Evolutionary conservation across 2,329 filamentous ascomycete genomes (phyloP), one percentile per base, ranked within the genome.

Genomic region (Atkinsonella hypoxylon): DNA sequence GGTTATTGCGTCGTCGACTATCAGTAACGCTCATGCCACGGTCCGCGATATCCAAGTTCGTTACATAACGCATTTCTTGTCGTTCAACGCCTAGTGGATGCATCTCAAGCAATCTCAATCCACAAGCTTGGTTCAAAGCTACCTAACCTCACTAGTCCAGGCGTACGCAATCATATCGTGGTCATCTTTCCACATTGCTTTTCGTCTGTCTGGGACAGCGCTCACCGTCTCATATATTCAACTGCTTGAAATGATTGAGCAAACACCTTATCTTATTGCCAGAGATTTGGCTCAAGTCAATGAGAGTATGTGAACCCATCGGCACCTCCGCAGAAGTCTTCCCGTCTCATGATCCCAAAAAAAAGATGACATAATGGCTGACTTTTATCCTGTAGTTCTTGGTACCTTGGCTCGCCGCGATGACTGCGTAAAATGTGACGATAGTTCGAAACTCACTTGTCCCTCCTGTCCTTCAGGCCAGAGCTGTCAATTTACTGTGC

Each of bases 341-440:
- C 20, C 12, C 0, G 17, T 40, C n/a, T n/a, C 38, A 40, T 11
- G 6, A n/a, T 42, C 9, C 11, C 30, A 41, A 18, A 15, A 32
- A 6, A 4, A n/a, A 12, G n/a, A 17, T 20, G 6, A 10, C 31
- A 4, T 38, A 15, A 8, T 22, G 11, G 34, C 17, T 36, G 17
- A 45, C 43, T 41, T 15, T 41, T 41, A 1, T 17, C 39, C 51
- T 18, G 9, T 41, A 67, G 63, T 60, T 36, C 56, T 66, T 34
- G 39, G 40, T 17, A 58, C 59, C 47, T 63, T 76, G 42, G 56
- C 67, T 15, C 67, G 63, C 38, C 66, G 74, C 59, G 64, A 69
- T 48, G 63, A 64, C 38, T 79, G 76, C 55, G 65, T 76, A 10
- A 57, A 67, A 42, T 79, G 76, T 59, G 68, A 71, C 30, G 66